These are phyloP conservation scores for Phyllosticta capitalensis DNA, from an alignment of 2,329 filamentous ascomycete species.

Conservation along the genomic window DNA sequence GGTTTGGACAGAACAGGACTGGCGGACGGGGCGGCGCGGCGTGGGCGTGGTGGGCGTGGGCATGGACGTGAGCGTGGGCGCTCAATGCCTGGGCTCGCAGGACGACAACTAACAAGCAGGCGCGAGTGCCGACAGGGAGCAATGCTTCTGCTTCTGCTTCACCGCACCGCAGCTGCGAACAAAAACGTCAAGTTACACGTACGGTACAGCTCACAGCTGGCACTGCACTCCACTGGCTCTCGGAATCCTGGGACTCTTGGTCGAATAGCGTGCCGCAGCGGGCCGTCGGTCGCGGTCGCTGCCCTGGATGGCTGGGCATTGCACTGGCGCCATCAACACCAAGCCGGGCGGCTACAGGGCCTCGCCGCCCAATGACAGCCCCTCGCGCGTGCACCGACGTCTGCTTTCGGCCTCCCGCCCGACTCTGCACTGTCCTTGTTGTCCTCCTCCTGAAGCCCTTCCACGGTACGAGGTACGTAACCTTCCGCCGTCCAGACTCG, in stretches of 20 bases:
- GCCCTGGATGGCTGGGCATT: too few relatives aligned
- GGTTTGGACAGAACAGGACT: background rate
- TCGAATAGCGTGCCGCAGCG: background rate
- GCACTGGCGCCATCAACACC: background rate
- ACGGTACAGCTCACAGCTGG: too few relatives aligned
- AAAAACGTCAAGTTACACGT: too few relatives aligned
- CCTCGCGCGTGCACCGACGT: background rate
- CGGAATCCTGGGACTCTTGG: background rate
- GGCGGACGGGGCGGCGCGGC: background rate
- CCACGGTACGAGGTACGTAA: background rate
- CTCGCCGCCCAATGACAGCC: background rate
- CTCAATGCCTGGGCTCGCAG: too few relatives aligned
- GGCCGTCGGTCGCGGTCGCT: background rate
- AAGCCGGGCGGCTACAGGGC: background rate
- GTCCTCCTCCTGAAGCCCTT: background rate
- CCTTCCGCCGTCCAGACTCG: background rate
- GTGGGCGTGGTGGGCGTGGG: background rate
- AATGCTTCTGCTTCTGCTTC: too few relatives aligned
- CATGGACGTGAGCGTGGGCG: too few relatives aligned
- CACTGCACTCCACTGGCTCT: too few relatives aligned
- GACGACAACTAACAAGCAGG: too few relatives aligned
- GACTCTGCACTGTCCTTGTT: too few relatives aligned
- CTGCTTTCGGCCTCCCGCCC: background rate
- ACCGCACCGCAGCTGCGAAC: too few relatives aligned
- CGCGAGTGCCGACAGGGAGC: too few relatives aligned